Base-by-base conservation (phyloP, 2,329 filamentous ascomycete genomes). In the Fusarium sp. region DNA sequence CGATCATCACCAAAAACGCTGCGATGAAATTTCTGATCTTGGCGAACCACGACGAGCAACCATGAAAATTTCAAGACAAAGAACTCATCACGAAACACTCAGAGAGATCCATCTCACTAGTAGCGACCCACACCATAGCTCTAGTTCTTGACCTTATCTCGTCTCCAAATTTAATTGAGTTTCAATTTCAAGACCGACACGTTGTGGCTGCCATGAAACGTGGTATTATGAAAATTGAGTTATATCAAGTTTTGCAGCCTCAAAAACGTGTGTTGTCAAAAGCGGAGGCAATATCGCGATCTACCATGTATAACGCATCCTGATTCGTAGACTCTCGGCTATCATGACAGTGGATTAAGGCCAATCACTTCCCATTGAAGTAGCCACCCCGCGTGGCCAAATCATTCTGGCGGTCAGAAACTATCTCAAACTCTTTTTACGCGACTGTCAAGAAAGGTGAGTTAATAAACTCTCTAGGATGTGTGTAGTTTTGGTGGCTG, bases 321-420 rank as follows among this genome's bases (percentile, higher is more conserved):
- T 52, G 49, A 52, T 52, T 52, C 49, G 49, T 42, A 52, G 49
- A 42, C 13, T 7, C 34, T 52, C 49, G 49, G 49, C 49, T 52
- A 51, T 19, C 49, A 52, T 28, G 23, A 42, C 49, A 28, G 49
- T 52, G 49, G 49, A 26, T 50, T 50, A 52, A 51, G 49, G 49
- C 49, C 49, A 52, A 52, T 52, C 49, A 52, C 49, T 52, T 52
- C 49, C 49, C 49, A 52, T 52, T 52, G 49, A 52, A 52, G 49
- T 28, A 41, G 31, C 21, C 49, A 52, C 49, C 49, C 49, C 49
- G 49, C 49, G 49, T 52, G 18, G 34, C 34, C 7, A 41, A 37
- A 19, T 42, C 49, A 52, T 41, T 43, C 34, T 52, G 49, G 49
- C 49, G 49, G 49, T 52, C 49, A 42, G 26, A 21, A 41, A 52